phyloP scores from a whole-genome alignment of 2,329 filamentous ascomycete species.

The Fusarium brevicatenulatum region DNA sequence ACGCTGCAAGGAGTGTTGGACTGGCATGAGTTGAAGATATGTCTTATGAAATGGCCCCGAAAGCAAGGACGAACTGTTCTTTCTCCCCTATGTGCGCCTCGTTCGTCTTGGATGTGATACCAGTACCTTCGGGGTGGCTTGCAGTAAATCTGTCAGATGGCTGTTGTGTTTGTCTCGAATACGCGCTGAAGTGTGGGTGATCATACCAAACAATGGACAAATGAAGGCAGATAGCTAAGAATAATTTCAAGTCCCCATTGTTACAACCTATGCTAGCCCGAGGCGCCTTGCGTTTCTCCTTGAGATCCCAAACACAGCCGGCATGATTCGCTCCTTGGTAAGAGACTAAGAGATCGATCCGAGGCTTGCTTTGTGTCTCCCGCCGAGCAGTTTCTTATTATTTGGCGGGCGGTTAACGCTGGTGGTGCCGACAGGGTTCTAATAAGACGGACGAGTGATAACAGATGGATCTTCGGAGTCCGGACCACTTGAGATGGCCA shows the following conservation, averaged over 20 bases:
- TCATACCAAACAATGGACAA: not conserved
- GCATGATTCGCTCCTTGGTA: conserved; percentile 3
- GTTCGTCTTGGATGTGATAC: conserved; percentile 26
- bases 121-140: conserved; percentile 33
- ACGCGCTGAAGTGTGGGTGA: conserved; percentile 13
- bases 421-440: conserved; percentile 9
- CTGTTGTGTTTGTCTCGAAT: conserved; percentile 26
- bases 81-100: conserved; percentile 9
- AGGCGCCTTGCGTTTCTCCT: conserved; percentile 35
- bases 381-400: conserved; percentile 1
- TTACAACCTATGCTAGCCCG: conserved; percentile 7
- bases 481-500: conserved; percentile 38
- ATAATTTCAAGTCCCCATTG: conserved; percentile 11
- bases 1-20: conserved; percentile 14
- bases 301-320: conserved; percentile 18
- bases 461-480: conserved; percentile 38
- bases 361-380: conserved; percentile 18
- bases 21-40: conserved; percentile 10
- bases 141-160: conserved; percentile 31
- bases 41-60: not conserved
- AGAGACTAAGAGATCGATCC: not conserved
- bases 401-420: conserved; percentile 27
- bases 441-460: conserved; percentile 14
- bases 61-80: not conserved
- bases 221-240: conserved; percentile 10